Evolutionary conservation across 2,329 filamentous ascomycete genomes (phyloP).

Genomic region (Aspergillus niger): DNA sequence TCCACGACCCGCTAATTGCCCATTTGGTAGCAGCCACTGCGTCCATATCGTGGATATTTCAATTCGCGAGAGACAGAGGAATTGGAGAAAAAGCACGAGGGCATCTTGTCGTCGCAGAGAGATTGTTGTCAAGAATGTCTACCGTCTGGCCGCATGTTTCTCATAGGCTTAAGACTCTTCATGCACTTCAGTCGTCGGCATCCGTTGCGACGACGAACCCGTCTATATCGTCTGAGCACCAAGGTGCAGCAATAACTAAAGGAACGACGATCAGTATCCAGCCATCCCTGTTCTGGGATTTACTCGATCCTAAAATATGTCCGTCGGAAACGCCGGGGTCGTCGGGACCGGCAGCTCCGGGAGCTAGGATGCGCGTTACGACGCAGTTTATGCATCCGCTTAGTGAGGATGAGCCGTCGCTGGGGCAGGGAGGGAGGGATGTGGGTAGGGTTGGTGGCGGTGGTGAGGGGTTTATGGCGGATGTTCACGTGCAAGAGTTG

Average conservation of each 20-base stretch:
- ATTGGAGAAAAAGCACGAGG: background rate
- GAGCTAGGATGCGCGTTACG: background rate
- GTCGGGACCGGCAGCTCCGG: background rate
- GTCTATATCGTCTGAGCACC: too few species aligned
- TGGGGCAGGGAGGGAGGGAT: too few species aligned
- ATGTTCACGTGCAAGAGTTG: background rate
- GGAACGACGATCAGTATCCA: constrained; percentile 2
- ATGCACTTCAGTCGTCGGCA: background rate
- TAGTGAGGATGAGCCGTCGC: background rate
- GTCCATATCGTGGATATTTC: constrained; percentile 13
- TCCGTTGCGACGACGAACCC: background rate
- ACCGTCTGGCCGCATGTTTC: constrained; percentile 1
- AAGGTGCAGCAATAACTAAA: background rate
- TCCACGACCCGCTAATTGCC: constrained; percentile 11
- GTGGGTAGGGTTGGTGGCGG: too few species aligned
- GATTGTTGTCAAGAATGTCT: background rate
- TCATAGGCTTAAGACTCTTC: background rate
- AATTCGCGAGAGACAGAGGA: constrained; percentile 8
- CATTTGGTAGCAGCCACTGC: constrained; percentile 7
- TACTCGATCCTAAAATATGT: constrained; percentile 1
- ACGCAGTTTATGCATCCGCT: background rate
- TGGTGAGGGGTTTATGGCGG: too few species aligned
- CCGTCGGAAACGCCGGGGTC: background rate
- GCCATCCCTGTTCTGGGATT: constrained; percentile 5
- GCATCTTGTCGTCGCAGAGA: background rate